Evolutionary conservation across 441 rosid species (phyloP).

Genomic region (Erodium chrysanthum): DNA sequence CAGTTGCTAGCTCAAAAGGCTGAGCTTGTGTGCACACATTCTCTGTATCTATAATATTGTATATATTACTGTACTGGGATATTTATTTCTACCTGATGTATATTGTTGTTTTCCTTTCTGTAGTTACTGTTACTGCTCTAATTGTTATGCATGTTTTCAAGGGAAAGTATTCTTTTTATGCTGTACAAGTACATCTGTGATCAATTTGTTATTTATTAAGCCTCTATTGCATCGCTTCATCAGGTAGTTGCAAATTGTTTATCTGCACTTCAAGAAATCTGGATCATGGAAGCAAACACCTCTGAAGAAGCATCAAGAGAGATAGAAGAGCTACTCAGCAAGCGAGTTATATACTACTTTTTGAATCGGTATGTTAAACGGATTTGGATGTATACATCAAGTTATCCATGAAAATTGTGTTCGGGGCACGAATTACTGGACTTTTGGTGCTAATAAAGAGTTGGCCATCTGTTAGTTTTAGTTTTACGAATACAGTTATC

Average conservation of each 20-base stretch:
- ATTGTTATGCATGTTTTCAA: background rate
- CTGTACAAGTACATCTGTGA: background rate
- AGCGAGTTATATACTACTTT: constrained; percentile 53
- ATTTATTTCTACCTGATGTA: too few relatives aligned
- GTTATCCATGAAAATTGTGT: background rate
- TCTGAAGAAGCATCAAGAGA: constrained; percentile 80
- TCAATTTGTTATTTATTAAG: background rate
- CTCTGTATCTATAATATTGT: background rate
- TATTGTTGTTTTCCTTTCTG: background rate
- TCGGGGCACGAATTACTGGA: background rate
- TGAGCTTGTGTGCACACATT: background rate
- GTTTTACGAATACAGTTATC: background rate
- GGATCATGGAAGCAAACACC: constrained; percentile 69
- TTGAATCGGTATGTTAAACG: constrained; percentile 52
- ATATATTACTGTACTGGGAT: background rate
- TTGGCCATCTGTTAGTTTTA: background rate
- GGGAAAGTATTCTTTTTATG: background rate
- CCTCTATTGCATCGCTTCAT: constrained; percentile 12
- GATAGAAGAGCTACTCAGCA: constrained; percentile 73
- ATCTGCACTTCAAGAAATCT: constrained; percentile 80
- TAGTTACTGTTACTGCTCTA: background rate
- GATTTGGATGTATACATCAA: constrained; percentile 10
- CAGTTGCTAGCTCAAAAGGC: background rate
- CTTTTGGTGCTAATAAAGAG: background rate
- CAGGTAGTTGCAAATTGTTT: constrained; percentile 89